These are phyloP conservation scores for Hypoxylon sp. DNA, from an alignment of 2,329 filamentous ascomycete genomes.

Conservation along the genomic window DNA sequence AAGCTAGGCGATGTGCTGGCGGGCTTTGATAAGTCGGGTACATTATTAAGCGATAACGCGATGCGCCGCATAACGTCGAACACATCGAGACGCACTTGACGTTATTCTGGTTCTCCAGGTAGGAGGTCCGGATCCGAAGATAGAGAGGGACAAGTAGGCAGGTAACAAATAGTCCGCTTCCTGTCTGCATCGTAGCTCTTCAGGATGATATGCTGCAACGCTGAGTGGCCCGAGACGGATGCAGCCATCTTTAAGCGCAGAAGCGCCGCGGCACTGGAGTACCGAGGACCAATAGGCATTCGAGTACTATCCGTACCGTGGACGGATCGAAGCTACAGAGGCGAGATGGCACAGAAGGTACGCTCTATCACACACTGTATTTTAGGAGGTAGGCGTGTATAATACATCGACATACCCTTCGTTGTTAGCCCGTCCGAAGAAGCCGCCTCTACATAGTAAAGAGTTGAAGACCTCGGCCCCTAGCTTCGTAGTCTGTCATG, in stretches of 20 bases:
- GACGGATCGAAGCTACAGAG: conserved; percentile 10
- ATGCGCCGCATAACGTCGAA: conserved; percentile 35
- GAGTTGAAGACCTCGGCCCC: not conserved
- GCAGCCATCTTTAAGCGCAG: conserved; percentile 22
- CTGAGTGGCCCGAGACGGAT: conserved; percentile 22
- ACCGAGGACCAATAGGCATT: conserved; percentile 19
- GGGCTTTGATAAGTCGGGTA: conserved; percentile 33
- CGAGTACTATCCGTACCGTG: conserved; percentile 7
- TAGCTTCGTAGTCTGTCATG: not conserved
- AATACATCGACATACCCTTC: not conserved
- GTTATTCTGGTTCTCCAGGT: conserved; percentile 29
- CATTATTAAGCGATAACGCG: conserved; percentile 20
- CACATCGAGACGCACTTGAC: conserved; percentile 28
- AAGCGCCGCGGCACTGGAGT: conserved; percentile 32
- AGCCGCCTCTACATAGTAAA: not conserved
- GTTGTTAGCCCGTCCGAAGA: conserved; percentile 2
- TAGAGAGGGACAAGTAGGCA: not conserved
- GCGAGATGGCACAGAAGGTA: not conserved
- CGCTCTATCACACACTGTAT: conserved; percentile 21
- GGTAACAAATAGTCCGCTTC: conserved; percentile 23
- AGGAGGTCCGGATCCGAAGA: conserved; percentile 22
- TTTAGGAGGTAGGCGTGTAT: not conserved
- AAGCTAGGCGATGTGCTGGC: conserved; percentile 32
- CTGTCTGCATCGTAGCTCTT: conserved; percentile 28
- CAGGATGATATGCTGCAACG: conserved; percentile 18